Evolutionary conservation across 257 asterid species (phyloP), one percentile per base, ranked within the genome.

Genomic region (Primulina tabacum): DNA sequence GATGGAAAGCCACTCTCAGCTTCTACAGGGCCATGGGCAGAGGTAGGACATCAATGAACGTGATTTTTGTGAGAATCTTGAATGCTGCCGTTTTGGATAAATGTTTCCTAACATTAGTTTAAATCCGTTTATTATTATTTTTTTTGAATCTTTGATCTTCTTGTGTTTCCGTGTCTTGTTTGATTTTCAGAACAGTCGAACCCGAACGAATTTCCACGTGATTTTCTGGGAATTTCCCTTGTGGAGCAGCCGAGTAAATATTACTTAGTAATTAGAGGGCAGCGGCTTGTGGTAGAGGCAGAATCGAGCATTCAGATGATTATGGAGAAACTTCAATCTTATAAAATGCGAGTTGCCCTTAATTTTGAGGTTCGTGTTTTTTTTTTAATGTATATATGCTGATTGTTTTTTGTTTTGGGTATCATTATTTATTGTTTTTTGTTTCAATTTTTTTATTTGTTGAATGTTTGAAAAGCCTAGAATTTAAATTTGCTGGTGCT

Each of bases 281-380:
- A 87, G 82, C 81, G 90, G 40, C 76, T 90, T 63, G 87, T 93
- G 50, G 82, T 86, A 72, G 96, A 93, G 88, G 95, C 96, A 7
- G 96, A 89, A 33, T 77, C 91, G 8, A 83, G 83, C 47, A 87
- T 93, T 71, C 95, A 90, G 88, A 80, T 68, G 69, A 93, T 89
- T 72, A 93, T 93, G 99, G 99, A 93, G 77, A 90, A 89, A 77
- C 77, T 89, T 74, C 96, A 93, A 72, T 94, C 99, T 11, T 94
- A 94, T 78, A 94, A 84, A 77, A 89, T 92, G 10, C 80, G 97
- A 67, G 88, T 87, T 60, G 96, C 95, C 17, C 96, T 94, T 74
- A 86, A 76, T 77, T 93, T 93, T 71, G 97, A 93, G 96, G 97
- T 90, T 64, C 16, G 82, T 58, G 59, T n/a, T 70, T 37, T 69